A percentile compares a stretch with the other conserved stretches of the same genome.
Conservation (phyloP, 2,329 filamentous ascomycete species). For the Ceratocystis eucalypticola region DNA sequence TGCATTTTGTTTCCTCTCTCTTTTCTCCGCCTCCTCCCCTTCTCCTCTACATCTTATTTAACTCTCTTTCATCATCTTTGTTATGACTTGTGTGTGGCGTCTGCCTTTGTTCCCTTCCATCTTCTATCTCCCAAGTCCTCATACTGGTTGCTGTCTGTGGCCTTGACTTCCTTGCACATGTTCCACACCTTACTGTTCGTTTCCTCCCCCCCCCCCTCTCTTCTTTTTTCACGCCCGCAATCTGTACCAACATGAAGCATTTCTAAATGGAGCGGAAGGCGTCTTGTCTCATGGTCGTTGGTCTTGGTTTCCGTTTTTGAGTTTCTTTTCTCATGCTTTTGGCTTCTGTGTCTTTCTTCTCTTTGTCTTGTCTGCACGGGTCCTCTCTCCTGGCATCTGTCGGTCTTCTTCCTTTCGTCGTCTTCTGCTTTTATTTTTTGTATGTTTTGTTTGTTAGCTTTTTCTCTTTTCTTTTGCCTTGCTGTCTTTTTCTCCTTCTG, state of each 20-base stretch:
- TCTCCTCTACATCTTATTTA: not conserved
- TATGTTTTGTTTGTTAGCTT: not conserved
- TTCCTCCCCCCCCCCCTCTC: not conserved
- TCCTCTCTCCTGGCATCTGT: not conserved
- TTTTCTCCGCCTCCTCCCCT: not conserved
- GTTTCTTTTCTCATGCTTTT: not conserved
- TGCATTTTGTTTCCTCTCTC: slow-evolving; percentile 8
- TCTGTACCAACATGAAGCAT: slow-evolving; percentile 6
- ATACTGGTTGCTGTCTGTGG: not conserved
- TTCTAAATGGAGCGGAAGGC: slow-evolving; percentile 1
- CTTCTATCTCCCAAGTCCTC: not conserved
- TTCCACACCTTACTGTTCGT: not conserved
- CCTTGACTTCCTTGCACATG: not conserved
- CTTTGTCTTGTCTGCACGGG: not conserved
- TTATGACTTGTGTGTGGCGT: slow-evolving; percentile 4
- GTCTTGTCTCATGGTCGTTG: not conserved
- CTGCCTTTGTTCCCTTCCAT: not conserved
- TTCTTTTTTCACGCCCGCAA: not conserved
- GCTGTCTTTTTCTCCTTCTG: not conserved
- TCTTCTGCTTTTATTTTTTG: not conserved
- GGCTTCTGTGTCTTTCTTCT: not conserved
- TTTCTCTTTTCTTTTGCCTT: not conserved
- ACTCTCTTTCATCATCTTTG: not conserved
- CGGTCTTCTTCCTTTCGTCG: not conserved
- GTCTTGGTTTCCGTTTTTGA: not conserved